These are phyloP conservation scores for Fusarium palustre DNA, from an alignment of 2,329 filamentous ascomycete species.

Conservation along the genomic window DNA sequence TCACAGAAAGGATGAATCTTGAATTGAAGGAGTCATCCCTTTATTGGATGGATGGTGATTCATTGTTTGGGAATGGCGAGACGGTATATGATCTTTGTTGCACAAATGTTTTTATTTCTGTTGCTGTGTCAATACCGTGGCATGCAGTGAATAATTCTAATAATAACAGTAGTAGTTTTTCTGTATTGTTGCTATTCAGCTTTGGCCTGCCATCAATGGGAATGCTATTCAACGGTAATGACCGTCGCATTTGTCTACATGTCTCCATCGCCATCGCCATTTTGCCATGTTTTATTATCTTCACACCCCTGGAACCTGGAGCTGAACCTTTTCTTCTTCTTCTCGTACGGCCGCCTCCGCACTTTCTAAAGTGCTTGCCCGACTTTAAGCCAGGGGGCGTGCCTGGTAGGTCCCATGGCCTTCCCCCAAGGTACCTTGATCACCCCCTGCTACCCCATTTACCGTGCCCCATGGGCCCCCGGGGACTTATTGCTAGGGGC, in stretches of 20 bases:
- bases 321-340: too few species aligned
- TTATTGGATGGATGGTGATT: not conserved
- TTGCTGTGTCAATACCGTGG: not conserved
- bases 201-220: not conserved
- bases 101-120: not conserved
- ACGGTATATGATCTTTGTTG: constrained; percentile 18
- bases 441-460: constrained; percentile 26
- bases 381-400: not conserved
- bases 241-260: not conserved
- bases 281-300: constrained; percentile 25
- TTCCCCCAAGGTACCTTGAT: not conserved
- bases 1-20: not conserved
- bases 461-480: constrained; percentile 40
- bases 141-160: not conserved
- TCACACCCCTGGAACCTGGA: not conserved
- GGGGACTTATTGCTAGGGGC: constrained; percentile 15
- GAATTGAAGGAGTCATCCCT: not conserved
- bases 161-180: not conserved
- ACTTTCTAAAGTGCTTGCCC: not conserved
- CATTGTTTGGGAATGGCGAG: not conserved
- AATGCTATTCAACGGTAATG: not conserved
- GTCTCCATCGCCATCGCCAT: not conserved
- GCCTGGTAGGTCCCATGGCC: not conserved
- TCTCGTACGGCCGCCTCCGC: constrained; percentile 25
- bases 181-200: not conserved